Evolutionary conservation across 208 protist species (phyloP), one percentile per base, ranked within the genome.

Genomic region (Leishmania lainsoni): DNA sequence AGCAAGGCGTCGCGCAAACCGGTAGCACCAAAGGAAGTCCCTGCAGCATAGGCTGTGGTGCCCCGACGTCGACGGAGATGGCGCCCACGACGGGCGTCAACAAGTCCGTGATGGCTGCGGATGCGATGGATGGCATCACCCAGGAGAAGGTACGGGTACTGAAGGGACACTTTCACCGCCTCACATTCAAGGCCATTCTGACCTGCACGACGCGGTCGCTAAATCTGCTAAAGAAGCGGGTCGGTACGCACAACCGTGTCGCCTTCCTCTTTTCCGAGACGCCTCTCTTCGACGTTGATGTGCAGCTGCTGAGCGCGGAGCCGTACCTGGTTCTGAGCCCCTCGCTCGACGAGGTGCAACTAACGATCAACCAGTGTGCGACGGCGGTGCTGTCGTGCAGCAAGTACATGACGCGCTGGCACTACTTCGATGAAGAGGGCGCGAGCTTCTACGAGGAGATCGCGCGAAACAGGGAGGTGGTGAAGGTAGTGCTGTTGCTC

Each of bases 221-320:
- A 73, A 96, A 98, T 84, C 77, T 97, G 29, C 83, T 99, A 32
- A 99, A 98, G 88, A 97, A 96, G 83, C 94, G 97, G 77, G 90
- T 98, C 35, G 96, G 95, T 65, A 97, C 97, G 42, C 90, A 93
- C 76, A 96, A 96, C 75, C 88, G 90, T n/a, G 92, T 96, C n/a
- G 90, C 93, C 54, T 98, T 98, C 70, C 89, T 98, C 63, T 98
- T 97, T 86, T 90, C 95, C 1, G 95, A 98, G 73, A 96, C 94
- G 86, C 97, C 98, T 14, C 96, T 99, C 83, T 99, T 99, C 84
- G 95, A 99, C 72, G 96, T 99, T 35, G 91, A 98, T 77, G 90
- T 99, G 58, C 96, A 99, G 88, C 93, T 99, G 5, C 87, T 95
- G 52, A 95, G 90, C 79, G 88, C 88, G n/a, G 91, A 98, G 78